Conservation (phyloP, 495 filamentous ascomycete genomes). For the Viridothelium virens region DNA sequence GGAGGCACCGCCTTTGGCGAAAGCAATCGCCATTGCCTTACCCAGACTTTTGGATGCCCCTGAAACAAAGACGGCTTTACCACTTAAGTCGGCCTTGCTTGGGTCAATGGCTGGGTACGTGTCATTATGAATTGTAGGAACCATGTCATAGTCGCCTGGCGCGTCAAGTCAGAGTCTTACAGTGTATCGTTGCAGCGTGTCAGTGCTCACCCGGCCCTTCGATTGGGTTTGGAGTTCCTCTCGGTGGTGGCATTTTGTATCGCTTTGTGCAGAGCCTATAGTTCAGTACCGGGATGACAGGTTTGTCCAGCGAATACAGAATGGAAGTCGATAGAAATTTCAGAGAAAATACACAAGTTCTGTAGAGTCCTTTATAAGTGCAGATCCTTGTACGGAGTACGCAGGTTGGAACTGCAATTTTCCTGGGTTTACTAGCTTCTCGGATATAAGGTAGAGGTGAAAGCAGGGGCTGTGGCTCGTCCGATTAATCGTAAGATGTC, state of each 20-base stretch:
- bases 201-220: neutral
- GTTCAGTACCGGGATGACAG: no score
- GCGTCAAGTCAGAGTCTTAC: neutral
- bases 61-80: slow-evolving; percentile 29
- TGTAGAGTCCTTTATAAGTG: no score
- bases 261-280: no score
- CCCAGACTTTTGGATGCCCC: slow-evolving; percentile 32
- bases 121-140: slow-evolving; percentile 20
- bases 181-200: neutral
- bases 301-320: no score
- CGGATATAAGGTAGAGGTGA: no score
- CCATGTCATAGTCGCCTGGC: slow-evolving; percentile 15
- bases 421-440: no score
- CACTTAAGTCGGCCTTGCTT: slow-evolving; percentile 21
- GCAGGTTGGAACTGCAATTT: no score
- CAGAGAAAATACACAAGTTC: no score
- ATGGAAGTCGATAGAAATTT: no score
- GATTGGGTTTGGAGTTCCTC: slow-evolving; percentile 6
- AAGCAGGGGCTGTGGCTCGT: no score
- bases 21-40: slow-evolving; percentile 25
- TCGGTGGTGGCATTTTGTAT: slow-evolving; percentile 5
- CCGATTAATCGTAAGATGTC: no score
- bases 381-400: no score
- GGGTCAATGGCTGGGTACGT: slow-evolving; percentile 32
- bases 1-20: slow-evolving; percentile 27